Percentiles rank a stretch among this genome's conserved stretches.
These are phyloP conservation scores for Fusarium neocosmosporiellum DNA, from an alignment of 2,329 filamentous ascomycete species.

Conservation along the genomic window DNA sequence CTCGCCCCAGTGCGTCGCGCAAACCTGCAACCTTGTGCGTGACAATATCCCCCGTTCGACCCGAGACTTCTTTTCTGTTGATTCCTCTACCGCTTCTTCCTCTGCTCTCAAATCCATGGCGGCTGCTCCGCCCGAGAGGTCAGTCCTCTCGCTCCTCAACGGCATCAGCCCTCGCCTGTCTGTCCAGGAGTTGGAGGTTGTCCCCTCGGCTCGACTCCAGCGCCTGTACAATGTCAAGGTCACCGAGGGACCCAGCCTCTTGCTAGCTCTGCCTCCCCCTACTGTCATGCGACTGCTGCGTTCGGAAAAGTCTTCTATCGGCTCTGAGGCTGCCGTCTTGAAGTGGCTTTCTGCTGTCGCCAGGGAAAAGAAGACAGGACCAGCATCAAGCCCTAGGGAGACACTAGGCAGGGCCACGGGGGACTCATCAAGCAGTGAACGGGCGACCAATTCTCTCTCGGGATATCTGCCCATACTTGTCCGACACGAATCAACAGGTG, in stretches of 20 bases:
- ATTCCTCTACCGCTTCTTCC: constrained; percentile 21
- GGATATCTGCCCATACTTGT: constrained; percentile 55
- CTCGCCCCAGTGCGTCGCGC: constrained; percentile 40
- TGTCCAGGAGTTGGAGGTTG: constrained; percentile 40
- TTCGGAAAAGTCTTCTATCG: constrained; percentile 57
- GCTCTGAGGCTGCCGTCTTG: constrained; percentile 58
- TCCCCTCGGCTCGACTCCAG: constrained; percentile 53
- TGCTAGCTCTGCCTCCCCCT: constrained; percentile 57
- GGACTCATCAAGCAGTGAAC: not conserved
- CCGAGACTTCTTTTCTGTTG: constrained; percentile 40
- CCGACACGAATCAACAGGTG: constrained; percentile 48
- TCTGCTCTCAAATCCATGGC: constrained; percentile 34
- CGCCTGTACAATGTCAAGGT: constrained; percentile 57
- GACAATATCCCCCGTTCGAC: constrained; percentile 40
- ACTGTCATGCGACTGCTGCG: constrained; percentile 58
- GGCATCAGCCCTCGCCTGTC: constrained; percentile 39
- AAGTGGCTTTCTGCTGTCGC: constrained; percentile 54
- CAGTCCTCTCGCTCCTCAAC: constrained; percentile 41
- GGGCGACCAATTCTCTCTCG: constrained; percentile 35
- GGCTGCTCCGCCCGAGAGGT: constrained; percentile 36
- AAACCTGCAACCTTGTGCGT: constrained; percentile 42
- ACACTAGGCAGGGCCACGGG: not conserved
- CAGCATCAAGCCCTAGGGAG: constrained; percentile 8
- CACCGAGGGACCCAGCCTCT: constrained; percentile 54
- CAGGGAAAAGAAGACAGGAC: constrained; percentile 22